phyloP scores from a whole-genome alignment of 2,329 filamentous ascomycete genomes.

The Ophiostoma ips region DNA sequence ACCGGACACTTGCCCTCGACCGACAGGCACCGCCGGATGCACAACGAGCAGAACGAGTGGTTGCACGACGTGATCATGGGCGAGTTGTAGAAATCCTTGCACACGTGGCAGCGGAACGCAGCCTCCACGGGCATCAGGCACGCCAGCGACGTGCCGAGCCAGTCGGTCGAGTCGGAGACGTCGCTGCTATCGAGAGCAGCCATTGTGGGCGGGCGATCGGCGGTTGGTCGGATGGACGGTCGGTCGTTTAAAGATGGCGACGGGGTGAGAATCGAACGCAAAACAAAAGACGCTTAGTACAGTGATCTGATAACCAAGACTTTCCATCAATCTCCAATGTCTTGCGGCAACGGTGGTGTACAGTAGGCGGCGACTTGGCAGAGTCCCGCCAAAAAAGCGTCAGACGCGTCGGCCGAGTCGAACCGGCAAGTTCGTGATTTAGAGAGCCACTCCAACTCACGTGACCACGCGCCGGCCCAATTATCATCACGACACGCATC shows the following conservation, averaged over 20 bases:
- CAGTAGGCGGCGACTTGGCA: too few species aligned
- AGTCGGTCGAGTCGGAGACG: conserved; percentile 71
- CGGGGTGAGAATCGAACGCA: too few species aligned
- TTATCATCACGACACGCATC: conserved; percentile 2
- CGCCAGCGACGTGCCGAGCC: conserved; percentile 57
- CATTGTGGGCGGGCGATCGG: not conserved
- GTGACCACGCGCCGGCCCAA: conserved; percentile 12
- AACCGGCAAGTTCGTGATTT: not conserved
- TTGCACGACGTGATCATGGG: conserved; percentile 91
- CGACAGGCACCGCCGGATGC: conserved; percentile 75
- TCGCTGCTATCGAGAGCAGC: conserved; percentile 16
- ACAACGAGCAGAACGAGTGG: conserved; percentile 93
- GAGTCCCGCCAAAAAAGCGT: too few species aligned
- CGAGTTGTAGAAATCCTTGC: conserved; percentile 92
- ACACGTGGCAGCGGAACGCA: conserved; percentile 85
- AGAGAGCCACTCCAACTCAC: conserved; percentile 6
- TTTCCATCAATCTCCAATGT: too few species aligned
- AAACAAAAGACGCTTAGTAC: too few species aligned
- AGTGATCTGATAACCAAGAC: too few species aligned
- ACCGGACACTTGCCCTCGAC: conserved; percentile 77
- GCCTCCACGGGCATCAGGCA: conserved; percentile 61
- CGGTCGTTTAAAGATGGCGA: too few species aligned
- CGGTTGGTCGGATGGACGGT: not conserved
- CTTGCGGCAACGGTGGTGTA: too few species aligned
- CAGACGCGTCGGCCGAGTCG: not conserved